Percentiles rank a stretch among this genome's conserved stretches.
phyloP scores from a whole-genome alignment of 768 basidiomycete species.

The Phylloporus arenicola region DNA sequence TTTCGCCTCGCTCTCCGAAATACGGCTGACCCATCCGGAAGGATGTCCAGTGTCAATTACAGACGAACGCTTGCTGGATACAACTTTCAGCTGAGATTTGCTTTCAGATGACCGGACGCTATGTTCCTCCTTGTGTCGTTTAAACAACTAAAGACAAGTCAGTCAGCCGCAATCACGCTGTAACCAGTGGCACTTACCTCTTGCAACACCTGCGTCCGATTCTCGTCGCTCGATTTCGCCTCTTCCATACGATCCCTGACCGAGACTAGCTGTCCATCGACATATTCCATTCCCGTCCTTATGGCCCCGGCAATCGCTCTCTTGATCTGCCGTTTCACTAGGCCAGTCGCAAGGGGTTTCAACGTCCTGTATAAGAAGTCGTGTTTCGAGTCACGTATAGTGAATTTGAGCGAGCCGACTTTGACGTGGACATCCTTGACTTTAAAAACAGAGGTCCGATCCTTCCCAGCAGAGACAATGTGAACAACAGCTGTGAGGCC shows the following conservation, averaged over 20 bases:
- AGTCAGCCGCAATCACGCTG: not conserved
- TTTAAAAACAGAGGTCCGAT: constrained; percentile 65
- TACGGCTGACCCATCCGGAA: constrained; percentile 67
- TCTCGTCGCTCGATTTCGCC: constrained; percentile 44
- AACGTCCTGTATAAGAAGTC: constrained; percentile 84
- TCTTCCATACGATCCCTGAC: constrained; percentile 77
- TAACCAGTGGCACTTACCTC: constrained; percentile 36
- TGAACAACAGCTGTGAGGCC: constrained; percentile 69
- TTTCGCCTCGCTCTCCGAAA: constrained; percentile 36
- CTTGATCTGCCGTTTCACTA: constrained; percentile 73
- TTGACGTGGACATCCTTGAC: constrained; percentile 71
- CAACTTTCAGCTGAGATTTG: constrained; percentile 75
- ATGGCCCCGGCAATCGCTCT: constrained; percentile 63
- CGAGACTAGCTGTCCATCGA: constrained; percentile 85
- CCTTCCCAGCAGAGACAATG: constrained; percentile 56
- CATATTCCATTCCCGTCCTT: constrained; percentile 74
- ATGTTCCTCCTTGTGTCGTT: constrained; percentile 50
- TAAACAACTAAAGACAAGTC: constrained; percentile 43
- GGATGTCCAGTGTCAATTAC: constrained; percentile 63
- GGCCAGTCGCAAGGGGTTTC: constrained; percentile 67
- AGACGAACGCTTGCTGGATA: constrained; percentile 64
- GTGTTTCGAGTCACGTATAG: constrained; percentile 88
- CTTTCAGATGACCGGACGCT: constrained; percentile 34
- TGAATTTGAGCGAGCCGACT: constrained; percentile 83
- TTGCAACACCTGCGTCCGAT: constrained; percentile 51